phyloP scores from a whole-genome alignment of 75 land plant genomes.

The Isoetes taiwanensis region DNA sequence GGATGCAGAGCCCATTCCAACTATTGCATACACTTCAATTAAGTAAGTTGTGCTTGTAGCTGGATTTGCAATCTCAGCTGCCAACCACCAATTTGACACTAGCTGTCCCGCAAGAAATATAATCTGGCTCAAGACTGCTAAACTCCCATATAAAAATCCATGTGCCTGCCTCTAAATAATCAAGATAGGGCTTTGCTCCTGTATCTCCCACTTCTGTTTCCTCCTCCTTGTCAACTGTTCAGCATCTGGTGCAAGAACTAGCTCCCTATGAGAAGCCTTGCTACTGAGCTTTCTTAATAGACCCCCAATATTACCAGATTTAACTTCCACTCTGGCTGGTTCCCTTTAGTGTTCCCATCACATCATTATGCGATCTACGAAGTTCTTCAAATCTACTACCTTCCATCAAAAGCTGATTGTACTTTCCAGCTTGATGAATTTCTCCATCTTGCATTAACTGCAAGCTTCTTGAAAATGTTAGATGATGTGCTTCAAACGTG shows the following conservation, averaged over 20 bases:
- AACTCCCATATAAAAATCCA: slow-evolving; percentile 3
- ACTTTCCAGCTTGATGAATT: slow-evolving; percentile 47
- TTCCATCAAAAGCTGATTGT: slow-evolving; percentile 36
- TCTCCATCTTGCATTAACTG: slow-evolving; percentile 64
- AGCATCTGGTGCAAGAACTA: neutral
- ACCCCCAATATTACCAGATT: neutral
- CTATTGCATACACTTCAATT: slow-evolving; percentile 40
- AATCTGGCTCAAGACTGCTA: slow-evolving; percentile 20
- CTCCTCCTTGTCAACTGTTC: slow-evolving; percentile 52
- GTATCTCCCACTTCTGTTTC: slow-evolving; percentile 42
- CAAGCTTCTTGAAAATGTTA: neutral
- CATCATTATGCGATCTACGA: slow-evolving; percentile 48
- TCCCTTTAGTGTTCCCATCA: slow-evolving; percentile 17
- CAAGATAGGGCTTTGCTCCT: slow-evolving; percentile 45
- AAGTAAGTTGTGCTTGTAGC: slow-evolving; percentile 13
- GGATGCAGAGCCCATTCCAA: too few relatives aligned
- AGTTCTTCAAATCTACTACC: slow-evolving; percentile 57
- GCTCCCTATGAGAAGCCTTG: slow-evolving; percentile 14
- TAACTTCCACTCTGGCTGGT: neutral
- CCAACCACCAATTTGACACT: slow-evolving; percentile 53
- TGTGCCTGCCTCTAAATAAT: slow-evolving; percentile 26
- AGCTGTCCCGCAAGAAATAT: slow-evolving; percentile 38
- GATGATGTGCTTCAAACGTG: neutral
- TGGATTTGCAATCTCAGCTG: slow-evolving; percentile 26
- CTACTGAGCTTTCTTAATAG: neutral